Evolutionary conservation across 2,329 filamentous ascomycete species (phyloP), one percentile per base, ranked within the genome.

Genomic region (Chaetomiaceae sp.): DNA sequence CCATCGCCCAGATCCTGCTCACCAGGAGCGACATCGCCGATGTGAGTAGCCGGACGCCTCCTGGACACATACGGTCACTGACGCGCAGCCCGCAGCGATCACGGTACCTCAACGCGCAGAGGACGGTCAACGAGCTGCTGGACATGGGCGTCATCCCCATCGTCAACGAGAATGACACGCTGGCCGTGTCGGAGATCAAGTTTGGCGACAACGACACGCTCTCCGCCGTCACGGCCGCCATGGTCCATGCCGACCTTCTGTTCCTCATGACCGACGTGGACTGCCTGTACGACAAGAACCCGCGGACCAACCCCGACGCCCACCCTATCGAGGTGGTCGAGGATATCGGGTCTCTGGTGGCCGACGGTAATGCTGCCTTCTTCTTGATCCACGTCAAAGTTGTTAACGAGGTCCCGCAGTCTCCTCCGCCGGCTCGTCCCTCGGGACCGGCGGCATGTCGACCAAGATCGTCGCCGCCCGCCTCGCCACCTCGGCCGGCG

Each of bases 241-340:
- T 97, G 89, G 87, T 97, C 17, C 88, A 95, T 60, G 93, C 93
- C 41, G 90, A 98, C 61, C 88, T 95, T 59, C 76, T 98, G 9
- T 98, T 98, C 68, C 76, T 98, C 53, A 97, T 98, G 93, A 98
- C 93, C 1, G 93, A 98, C 62, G 93, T 98, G 38, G 93, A 98
- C 64, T 96, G 91, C 62, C 74, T 98, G 11, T 98, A 98, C 66
- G 89, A 95, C 66, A 93, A 91, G 67, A 98, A 98, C 59, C 93
- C 93, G 1, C 79, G 93, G 24, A 83, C 81, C 2, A 75, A 95
- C 59, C 82, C 88, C 0, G 86, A 96, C 60, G 93, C 93, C 8
- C 79, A 84, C 60, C 81, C 93, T 0, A 97, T 98, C 49, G 86
- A 94, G 60, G 85, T 96, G 1, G 89, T 98, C 1, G 84, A 93